Base-by-base conservation (phyloP, 352 stramenopile species). In the Phytopythium boreale region DNA sequence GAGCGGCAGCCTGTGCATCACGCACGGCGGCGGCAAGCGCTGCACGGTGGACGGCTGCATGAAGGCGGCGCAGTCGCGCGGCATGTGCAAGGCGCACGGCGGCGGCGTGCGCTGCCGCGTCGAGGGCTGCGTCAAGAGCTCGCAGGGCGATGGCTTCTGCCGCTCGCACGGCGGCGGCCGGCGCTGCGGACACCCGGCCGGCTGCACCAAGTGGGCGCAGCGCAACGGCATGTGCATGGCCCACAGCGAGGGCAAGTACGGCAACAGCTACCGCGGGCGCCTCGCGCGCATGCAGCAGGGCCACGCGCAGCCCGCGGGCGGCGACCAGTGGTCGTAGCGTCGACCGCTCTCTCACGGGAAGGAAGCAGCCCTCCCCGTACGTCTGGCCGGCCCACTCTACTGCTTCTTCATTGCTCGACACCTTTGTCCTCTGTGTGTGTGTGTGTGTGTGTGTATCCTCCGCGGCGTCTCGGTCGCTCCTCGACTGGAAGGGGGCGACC, bases 151-250 rank as follows among this genome's bases (percentile, higher is more conserved):
- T 57, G 86, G 86, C n/a, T 94, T 90, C 61, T 94, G 86, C 59
- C 86, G 86, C 17, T 88, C 82, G 10, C 86, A 94, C 47, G 86
- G 86, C 56, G 84, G 84, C 9, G 84, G 84, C 41, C 71, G 82
- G 12, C 84, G 84, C 39, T 93, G 84, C 51, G 84, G 84, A 47
- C 84, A 93, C 71, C 60, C 80, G 8, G 83, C 70, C 31, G 85
- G 85, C 4, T 93, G 84, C 67, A 82, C 74, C 22, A 93, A 93
- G 64, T 93, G 84, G 84, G 84, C 84, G 2, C 84, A 93, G 67
- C 81, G 84, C 22, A 93, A 93, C 50, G 84, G 84, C 20, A 92
- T 92, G 81, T 93, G 84, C 74, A 93, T 93, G 85, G 84, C 81
- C 1, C 85, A 93, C 61, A 92, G 83, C 50, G 85, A 93, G 61